phyloP scores from a whole-genome alignment of 495 filamentous ascomycete species.

The Recurvomyces mirabilis region DNA sequence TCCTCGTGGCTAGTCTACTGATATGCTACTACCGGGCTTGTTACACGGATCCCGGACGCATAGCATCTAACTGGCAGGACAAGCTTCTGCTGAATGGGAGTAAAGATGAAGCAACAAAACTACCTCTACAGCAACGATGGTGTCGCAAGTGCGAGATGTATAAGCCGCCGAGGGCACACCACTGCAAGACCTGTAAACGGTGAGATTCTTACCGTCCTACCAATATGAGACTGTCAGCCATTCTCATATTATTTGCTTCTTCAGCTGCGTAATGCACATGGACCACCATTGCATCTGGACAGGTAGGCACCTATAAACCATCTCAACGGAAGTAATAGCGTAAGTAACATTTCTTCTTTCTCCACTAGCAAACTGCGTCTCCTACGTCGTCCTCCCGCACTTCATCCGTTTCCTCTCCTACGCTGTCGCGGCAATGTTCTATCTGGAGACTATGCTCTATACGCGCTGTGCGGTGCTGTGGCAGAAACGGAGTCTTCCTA shows the following conservation, averaged over 20 bases:
- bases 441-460: slow-evolving; percentile 49
- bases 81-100: slow-evolving; percentile 5
- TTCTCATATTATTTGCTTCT: slow-evolving; percentile 4
- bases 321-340: background rate
- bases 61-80: slow-evolving; percentile 27
- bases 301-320: slow-evolving; percentile 25
- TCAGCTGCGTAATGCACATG: slow-evolving; percentile 87
- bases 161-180: slow-evolving; percentile 83
- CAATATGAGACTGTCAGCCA: background rate
- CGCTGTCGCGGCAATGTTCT: slow-evolving; percentile 54
- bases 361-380: slow-evolving; percentile 77
- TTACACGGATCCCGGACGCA: slow-evolving; percentile 61
- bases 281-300: slow-evolving; percentile 99
- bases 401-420: slow-evolving; percentile 83
- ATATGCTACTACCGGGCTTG: slow-evolving; percentile 69
- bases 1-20: slow-evolving; percentile 59
- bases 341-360: slow-evolving; percentile 19
- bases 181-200: slow-evolving; percentile 78
- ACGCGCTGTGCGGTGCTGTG: slow-evolving; percentile 52
- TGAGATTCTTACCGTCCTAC: slow-evolving; percentile 19
- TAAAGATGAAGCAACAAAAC: slow-evolving; percentile 1
- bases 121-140: slow-evolving; percentile 44
- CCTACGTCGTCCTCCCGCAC: slow-evolving; percentile 77
- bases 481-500: slow-evolving; percentile 54
- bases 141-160: slow-evolving; percentile 74